Evolutionary conservation across 345 rosid genomes (phyloP).

Genomic region (Cardiospermum halicacabum): DNA sequence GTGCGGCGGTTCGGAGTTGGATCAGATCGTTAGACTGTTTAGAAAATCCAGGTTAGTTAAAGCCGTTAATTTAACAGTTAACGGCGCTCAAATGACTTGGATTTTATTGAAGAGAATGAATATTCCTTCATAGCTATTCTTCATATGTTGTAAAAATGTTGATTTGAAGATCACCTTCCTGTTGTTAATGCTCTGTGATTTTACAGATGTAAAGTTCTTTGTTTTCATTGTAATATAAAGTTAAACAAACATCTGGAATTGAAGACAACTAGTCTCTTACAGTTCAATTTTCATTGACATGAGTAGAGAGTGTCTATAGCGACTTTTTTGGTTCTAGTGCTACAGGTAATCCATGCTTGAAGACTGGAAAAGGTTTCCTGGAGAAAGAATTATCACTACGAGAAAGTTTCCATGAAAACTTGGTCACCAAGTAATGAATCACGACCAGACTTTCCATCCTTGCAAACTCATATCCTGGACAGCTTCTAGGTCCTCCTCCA

Average conservation of each 20-base stretch:
- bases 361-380: conserved; percentile 20
- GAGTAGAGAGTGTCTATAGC: neutral
- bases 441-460: conserved; percentile 26
- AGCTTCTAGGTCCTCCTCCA: conserved; percentile 24
- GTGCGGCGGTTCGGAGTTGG: conserved; percentile 36
- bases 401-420: conserved; percentile 21
- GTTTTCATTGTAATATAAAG: no score
- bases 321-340: conserved; percentile 14
- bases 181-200: no score
- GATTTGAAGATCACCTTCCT: no score
- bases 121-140: no score
- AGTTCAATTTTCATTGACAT: neutral
- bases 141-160: no score
- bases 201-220: no score
- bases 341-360: conserved; percentile 15
- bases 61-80: conserved; percentile 44
- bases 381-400: neutral
- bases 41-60: conserved; percentile 40
- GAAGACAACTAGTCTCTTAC: no score
- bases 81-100: conserved; percentile 51
- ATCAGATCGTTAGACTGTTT: conserved; percentile 46
- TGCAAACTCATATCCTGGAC: conserved; percentile 35
- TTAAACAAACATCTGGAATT: no score
- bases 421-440: conserved; percentile 26
- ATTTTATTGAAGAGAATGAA: conserved; percentile 35